A percentile compares a stretch with the other conserved stretches of the same genome.
These are phyloP conservation scores for Rhizoclosmatium globosum DNA, from an alignment of 192 early-diverging fungal species.

Conservation along the genomic window DNA sequence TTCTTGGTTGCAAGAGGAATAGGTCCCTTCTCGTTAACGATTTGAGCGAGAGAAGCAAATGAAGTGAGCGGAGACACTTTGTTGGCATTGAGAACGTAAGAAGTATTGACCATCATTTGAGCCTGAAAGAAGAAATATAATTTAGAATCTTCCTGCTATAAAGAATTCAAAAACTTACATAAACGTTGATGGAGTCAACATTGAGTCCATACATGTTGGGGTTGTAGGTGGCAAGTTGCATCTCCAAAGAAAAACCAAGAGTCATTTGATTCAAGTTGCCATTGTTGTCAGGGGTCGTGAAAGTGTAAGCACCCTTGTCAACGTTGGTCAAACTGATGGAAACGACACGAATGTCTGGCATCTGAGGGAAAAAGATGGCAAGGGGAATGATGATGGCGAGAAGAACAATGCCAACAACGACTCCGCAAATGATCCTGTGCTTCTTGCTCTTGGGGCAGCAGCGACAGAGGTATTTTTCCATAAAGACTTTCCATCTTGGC, in stretches of 20 bases:
- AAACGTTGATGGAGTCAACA: constrained; percentile 31
- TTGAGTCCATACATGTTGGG: constrained; percentile 33
- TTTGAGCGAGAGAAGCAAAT: background rate
- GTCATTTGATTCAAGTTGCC: constrained; percentile 33
- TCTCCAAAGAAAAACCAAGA: constrained; percentile 14
- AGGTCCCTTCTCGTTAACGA: constrained; percentile 3
- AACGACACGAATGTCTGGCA: constrained; percentile 32
- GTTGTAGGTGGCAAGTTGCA: constrained; percentile 37
- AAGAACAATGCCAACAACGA: constrained; percentile 11
- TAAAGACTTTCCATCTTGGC: background rate
- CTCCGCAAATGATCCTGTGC: constrained; percentile 22
- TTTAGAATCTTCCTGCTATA: background rate
- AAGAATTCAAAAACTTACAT: background rate
- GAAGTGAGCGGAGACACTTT: background rate
- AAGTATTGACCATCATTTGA: constrained; percentile 25
- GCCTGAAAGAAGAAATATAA: constrained; percentile 5
- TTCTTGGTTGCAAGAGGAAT: background rate
- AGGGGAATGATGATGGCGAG: constrained; percentile 1
- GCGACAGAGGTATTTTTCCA: constrained; percentile 27
- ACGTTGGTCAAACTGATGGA: constrained; percentile 25
- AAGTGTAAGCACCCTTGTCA: constrained; percentile 21
- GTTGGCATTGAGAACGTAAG: background rate
- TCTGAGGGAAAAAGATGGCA: constrained; percentile 7
- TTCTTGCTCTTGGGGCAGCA: constrained; percentile 38
- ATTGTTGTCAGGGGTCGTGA: constrained; percentile 12